A percentile compares a stretch with the other conserved stretches of the same genome.
Conservation (phyloP, 2,329 filamentous ascomycete species). For the Claviceps monticola region DNA sequence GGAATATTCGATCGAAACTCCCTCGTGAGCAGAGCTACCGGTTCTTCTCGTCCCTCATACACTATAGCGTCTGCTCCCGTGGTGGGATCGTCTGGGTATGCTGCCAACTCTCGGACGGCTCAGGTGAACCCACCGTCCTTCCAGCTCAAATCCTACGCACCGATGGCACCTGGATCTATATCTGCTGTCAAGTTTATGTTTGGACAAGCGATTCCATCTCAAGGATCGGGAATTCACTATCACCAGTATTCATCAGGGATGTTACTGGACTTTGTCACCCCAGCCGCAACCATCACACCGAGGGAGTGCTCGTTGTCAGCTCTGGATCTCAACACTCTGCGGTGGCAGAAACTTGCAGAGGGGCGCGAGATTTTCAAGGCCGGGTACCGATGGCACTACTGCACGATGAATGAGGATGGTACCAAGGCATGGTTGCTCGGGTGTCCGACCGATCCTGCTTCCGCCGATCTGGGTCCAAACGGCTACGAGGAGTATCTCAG, state of each 20-base stretch:
- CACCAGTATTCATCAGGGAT: conserved; percentile 90
- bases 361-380: conserved; percentile 84
- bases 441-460: conserved; percentile 60
- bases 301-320: conserved; percentile 85
- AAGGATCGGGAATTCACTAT: conserved; percentile 86
- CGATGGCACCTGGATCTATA: conserved; percentile 76
- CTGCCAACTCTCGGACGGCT: conserved; percentile 52
- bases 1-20: conserved; percentile 36
- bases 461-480: conserved; percentile 51
- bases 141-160: conserved; percentile 59
- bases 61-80: conserved; percentile 33
- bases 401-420: conserved; percentile 85
- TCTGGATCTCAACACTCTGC: conserved; percentile 70
- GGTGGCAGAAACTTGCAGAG: conserved; percentile 92
- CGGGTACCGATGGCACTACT: conserved; percentile 97
- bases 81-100: conserved; percentile 49
- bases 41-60: conserved; percentile 39
- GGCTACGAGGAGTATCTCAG: conserved; percentile 80
- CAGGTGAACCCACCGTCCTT: conserved; percentile 54
- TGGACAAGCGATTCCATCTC: conserved; percentile 71
- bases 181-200: conserved; percentile 76
- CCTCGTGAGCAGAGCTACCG: conserved; percentile 25
- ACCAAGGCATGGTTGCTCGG: conserved; percentile 97
- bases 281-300: conserved; percentile 71
- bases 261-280: conserved; percentile 86